Evolutionary conservation across 116 monocot genomes (phyloP).

Genomic region (Papilionanthe hybrid): DNA sequence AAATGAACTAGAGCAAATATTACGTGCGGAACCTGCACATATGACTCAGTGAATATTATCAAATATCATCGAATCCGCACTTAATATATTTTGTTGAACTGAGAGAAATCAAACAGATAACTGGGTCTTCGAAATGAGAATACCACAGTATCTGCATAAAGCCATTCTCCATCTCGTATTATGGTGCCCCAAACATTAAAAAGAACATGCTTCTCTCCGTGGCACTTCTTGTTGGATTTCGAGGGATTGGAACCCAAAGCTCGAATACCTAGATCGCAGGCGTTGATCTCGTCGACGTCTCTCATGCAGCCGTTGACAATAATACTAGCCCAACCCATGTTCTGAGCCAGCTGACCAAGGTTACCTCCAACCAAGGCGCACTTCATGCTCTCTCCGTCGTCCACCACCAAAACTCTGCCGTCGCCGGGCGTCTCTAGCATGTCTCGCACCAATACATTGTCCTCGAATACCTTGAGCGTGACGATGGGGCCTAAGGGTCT

Average conservation of each 20-base stretch:
- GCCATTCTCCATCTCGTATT: constrained; percentile 24
- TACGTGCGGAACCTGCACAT: too few relatives aligned
- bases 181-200: constrained; percentile 17
- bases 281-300: constrained; percentile 25
- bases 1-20: too few relatives aligned
- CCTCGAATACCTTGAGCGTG: constrained; percentile 27
- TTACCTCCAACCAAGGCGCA: constrained; percentile 25
- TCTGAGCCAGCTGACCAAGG: constrained; percentile 22
- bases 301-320: constrained; percentile 27
- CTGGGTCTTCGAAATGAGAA: constrained; percentile 15
- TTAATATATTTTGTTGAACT: too few relatives aligned
- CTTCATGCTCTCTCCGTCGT: constrained; percentile 19
- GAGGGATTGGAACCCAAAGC: constrained; percentile 22
- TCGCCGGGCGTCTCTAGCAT: constrained; percentile 19
- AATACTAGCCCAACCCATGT: constrained; percentile 22
- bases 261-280: constrained; percentile 15
- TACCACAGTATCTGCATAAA: constrained; percentile 22
- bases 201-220: constrained; percentile 18
- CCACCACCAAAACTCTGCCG: constrained; percentile 19
- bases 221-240: constrained; percentile 24
- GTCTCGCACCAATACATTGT: constrained; percentile 23
- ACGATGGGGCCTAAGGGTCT: constrained; percentile 19
- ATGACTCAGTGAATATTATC: too few relatives aligned
- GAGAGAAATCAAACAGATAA: constrained; percentile 7
- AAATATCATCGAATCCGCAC: too few relatives aligned